phyloP scores from a whole-genome alignment of 345 rosid genomes.

The Psidium guajava region DNA sequence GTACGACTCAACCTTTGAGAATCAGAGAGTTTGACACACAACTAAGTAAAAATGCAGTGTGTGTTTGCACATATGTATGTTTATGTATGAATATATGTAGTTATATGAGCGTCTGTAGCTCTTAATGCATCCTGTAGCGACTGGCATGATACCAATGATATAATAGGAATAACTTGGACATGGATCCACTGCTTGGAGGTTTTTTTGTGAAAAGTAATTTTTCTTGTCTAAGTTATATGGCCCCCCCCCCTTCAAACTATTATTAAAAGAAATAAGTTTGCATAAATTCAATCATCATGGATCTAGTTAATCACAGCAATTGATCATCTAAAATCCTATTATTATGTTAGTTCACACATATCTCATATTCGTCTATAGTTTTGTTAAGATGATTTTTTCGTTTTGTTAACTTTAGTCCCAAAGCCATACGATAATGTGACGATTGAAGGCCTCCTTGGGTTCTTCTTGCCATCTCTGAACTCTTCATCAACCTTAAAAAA shows the following conservation, averaged over 20 bases:
- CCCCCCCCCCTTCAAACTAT: no score
- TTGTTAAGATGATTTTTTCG: no score
- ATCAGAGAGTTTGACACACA: not conserved
- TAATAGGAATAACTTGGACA: not conserved
- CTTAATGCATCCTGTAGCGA: not conserved
- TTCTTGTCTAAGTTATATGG: not conserved
- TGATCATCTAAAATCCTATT: no score
- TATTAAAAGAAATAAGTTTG: not conserved
- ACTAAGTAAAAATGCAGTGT: not conserved
- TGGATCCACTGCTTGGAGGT: not conserved
- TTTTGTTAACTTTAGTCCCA: no score
- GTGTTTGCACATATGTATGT: not conserved
- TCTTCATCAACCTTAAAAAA: no score
- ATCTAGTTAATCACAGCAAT: not conserved
- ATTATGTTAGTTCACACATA: no score
- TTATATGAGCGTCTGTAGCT: not conserved
- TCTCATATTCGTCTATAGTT: no score
- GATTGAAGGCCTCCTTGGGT: no score
- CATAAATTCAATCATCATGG: not conserved
- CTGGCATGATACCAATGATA: not conserved
- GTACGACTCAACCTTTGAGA: not conserved
- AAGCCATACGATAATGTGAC: no score
- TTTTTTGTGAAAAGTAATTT: not conserved
- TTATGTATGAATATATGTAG: not conserved
- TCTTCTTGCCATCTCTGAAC: no score